Evolutionary conservation across 2,329 filamentous ascomycete genomes (phyloP).

Genomic region (Aureobasidium musti): DNA sequence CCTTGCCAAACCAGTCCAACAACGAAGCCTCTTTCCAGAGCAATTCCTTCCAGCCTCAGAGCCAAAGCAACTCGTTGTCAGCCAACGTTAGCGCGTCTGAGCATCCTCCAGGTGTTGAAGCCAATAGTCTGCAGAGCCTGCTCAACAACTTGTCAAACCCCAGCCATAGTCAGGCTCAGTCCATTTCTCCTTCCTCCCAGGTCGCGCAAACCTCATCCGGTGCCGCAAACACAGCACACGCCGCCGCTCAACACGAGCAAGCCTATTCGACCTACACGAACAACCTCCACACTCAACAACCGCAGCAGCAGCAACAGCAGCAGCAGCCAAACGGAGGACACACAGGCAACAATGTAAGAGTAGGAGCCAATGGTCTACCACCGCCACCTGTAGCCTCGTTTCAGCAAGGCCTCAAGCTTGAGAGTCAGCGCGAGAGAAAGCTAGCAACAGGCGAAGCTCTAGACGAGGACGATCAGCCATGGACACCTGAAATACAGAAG

Average conservation of each 20-base stretch:
- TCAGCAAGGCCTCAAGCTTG: slow-evolving; percentile 33
- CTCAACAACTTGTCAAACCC: slow-evolving; percentile 34
- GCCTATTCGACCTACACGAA: slow-evolving; percentile 4
- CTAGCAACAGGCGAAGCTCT: slow-evolving; percentile 37
- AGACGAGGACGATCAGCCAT: slow-evolving; percentile 53
- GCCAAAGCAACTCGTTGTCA: slow-evolving; percentile 18
- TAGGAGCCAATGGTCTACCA: slow-evolving; percentile 32
- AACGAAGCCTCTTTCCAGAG: slow-evolving; percentile 28
- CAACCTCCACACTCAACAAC: slow-evolving; percentile 5
- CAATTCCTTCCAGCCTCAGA: slow-evolving; percentile 33
- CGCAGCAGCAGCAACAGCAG: slow-evolving; percentile 45
- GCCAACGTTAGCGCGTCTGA: slow-evolving; percentile 3
- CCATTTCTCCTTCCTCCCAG: slow-evolving; percentile 38
- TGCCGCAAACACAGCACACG: slow-evolving; percentile 52
- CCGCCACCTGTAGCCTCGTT: slow-evolving; percentile 33
- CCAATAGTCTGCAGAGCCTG: slow-evolving; percentile 25
- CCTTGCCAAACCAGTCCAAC: slow-evolving; percentile 12
- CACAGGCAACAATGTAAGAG: slow-evolving; percentile 3
- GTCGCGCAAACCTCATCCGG: slow-evolving; percentile 38
- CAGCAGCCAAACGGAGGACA: slow-evolving; percentile 5
- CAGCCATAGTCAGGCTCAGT: slow-evolving; percentile 35
- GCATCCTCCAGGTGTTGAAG: slow-evolving; percentile 22
- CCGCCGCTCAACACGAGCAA: slow-evolving; percentile 52
- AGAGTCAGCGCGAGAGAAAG: slow-evolving; percentile 38
- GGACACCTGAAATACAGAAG: slow-evolving; percentile 61